Base-by-base conservation (phyloP, 192 early-diverging fungal species). In the Coemansia brasiliensis region DNA sequence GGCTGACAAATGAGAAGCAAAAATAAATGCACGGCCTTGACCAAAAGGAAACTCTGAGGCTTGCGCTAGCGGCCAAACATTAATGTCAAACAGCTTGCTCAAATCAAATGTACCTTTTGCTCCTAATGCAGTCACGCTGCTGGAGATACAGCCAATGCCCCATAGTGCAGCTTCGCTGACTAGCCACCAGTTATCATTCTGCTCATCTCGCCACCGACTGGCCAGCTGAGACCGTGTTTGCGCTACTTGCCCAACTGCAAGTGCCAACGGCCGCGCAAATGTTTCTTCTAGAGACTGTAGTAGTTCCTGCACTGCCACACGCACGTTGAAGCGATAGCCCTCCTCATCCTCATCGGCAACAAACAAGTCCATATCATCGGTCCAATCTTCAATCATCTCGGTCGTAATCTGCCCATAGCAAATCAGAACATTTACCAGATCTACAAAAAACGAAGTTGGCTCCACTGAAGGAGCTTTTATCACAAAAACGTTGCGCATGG, bases 331-430 rank as follows among this genome's bases (percentile, higher is more conserved):
- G n/a, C 76, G 87, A 38, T 86, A 85, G 1, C 86, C 87, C 51
- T 93, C 92, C 44, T 95, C 93, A 44, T 95, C 92, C 48, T 93
- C 92, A 53, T 96, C 94, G 17, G 90, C 90, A 26, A 96, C 87
- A 63, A 87, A 95, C 65, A 94, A 85, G 56, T 94, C 91, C 45
- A 91, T 84, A 63, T 96, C 93, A 27, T 82, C 71, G 5, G 79
- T 71, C 94, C 94, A 96, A 41, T 83, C 83, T n/a, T 90, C 88
- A 2, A 85, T 67, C 75, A 80, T 83, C 35, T 90, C 90, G 26
- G 84, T 75, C 2, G 91, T 92, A 63, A 96, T 92, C 58, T 92
- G 91, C 72, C 88, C 83, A 55, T 90, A 93, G 26, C 78, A 74
- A 38, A 94, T 60, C 11, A 83, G 67, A 11, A 81, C 79, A 59